Conservation (phyloP, 1,139 yeast species). For the Saccharomyces uvarum region DNA sequence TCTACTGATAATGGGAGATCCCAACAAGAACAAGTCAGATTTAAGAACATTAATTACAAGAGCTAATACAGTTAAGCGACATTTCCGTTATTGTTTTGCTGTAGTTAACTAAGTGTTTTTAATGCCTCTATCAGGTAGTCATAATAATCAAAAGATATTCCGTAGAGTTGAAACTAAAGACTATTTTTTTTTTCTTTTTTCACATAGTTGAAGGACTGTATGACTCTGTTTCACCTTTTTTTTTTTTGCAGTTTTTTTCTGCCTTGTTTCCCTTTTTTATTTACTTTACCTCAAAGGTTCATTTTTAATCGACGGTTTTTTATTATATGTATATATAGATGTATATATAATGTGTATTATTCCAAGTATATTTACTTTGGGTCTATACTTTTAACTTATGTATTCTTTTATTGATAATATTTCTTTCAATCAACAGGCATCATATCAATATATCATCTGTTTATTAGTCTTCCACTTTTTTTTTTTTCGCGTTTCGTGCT, state of each 20-base stretch:
- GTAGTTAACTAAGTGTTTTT: conserved; percentile 44
- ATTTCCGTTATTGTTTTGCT: neutral
- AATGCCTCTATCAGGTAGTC: conserved; percentile 71
- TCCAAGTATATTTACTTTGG: neutral
- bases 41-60: conserved; percentile 9
- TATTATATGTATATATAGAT: neutral
- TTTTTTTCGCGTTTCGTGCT: conserved; percentile 1
- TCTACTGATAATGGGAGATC: neutral
- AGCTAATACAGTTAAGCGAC: neutral
- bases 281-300: neutral
- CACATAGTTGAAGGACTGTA: neutral
- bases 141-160: conserved; percentile 51
- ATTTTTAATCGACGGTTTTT: neutral
- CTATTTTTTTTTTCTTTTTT: conserved; percentile 39
- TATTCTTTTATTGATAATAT: neutral
- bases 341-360: neutral
- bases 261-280: neutral
- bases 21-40: conserved; percentile 5
- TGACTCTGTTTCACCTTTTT: neutral
- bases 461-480: neutral
- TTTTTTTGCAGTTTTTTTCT: neutral
- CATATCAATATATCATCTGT: neutral
- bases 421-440: neutral
- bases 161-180: conserved; percentile 53
- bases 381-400: neutral